A percentile compares a stretch with the other conserved stretches of the same genome.
These are phyloP conservation scores for Boletus smithii DNA, from an alignment of 1,284 basidiomycete species.

Conservation along the genomic window DNA sequence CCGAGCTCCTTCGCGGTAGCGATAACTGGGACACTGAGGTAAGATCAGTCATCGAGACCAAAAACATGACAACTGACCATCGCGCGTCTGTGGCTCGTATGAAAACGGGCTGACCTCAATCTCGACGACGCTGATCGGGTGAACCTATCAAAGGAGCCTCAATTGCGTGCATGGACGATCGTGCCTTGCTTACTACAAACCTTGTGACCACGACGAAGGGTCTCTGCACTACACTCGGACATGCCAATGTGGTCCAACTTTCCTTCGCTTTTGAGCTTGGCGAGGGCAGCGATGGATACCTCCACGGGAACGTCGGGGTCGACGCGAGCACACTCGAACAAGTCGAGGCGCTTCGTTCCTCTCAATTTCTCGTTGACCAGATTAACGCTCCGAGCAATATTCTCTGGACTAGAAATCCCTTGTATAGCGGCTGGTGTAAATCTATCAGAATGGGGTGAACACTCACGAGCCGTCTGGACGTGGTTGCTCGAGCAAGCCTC, in stretches of 20 bases:
- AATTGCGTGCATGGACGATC: not conserved
- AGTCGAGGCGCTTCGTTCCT: slow-evolving; percentile 46
- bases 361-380: slow-evolving; percentile 41
- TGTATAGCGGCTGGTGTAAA: not conserved
- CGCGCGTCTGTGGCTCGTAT: slow-evolving; percentile 42
- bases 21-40: slow-evolving; percentile 36
- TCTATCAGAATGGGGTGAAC: not conserved
- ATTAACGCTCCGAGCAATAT: slow-evolving; percentile 41
- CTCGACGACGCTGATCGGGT: slow-evolving; percentile 49
- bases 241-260: slow-evolving; percentile 51
- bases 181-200: slow-evolving; percentile 18
- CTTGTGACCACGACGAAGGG: slow-evolving; percentile 45
- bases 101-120: slow-evolving; percentile 53
- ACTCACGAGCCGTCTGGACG: slow-evolving; percentile 27
- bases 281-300: slow-evolving; percentile 34
- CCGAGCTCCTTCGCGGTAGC: slow-evolving; percentile 41
- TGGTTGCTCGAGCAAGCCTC: slow-evolving; percentile 8
- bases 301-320: slow-evolving; percentile 39
- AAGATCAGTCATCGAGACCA: not conserved
- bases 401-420: slow-evolving; percentile 30
- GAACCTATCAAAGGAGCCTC: slow-evolving; percentile 33
- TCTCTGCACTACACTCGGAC: slow-evolving; percentile 50
- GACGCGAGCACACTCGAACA: slow-evolving; percentile 47
- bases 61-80: slow-evolving; percentile 27
- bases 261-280: slow-evolving; percentile 39